Evolutionary conservation across 2,329 filamentous ascomycete species (phyloP).

Genomic region (Dothideomycetidae sp.): DNA sequence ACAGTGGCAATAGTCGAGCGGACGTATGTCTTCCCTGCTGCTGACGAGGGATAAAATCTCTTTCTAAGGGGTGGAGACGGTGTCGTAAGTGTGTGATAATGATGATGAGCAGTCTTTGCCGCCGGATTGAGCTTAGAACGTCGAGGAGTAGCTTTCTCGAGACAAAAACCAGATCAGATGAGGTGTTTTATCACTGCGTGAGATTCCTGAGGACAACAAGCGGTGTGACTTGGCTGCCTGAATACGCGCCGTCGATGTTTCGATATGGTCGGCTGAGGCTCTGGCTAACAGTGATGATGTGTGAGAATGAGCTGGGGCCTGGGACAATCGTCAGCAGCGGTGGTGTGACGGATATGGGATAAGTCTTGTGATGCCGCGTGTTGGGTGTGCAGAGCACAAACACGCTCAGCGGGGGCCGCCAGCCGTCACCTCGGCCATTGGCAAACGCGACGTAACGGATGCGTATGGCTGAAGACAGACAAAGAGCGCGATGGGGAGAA

Average conservation of each 20-base stretch:
- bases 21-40: not conserved
- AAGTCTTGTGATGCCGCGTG: no score
- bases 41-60: no score
- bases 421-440: not conserved
- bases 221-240: not conserved
- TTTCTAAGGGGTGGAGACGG: no score
- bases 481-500: not conserved
- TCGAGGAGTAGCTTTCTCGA: no score
- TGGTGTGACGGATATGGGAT: no score
- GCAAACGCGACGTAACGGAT: not conserved
- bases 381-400: not conserved
- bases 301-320: no score
- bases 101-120: no score
- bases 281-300: no score
- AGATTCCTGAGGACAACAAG: not conserved
- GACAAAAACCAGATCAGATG: not conserved
- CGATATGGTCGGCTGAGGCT: not conserved
- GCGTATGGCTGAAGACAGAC: not conserved
- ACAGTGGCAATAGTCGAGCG: not conserved
- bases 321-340: no score
- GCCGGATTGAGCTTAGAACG: no score
- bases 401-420: not conserved
- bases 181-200: not conserved
- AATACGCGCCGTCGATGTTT: conserved; percentile 2
- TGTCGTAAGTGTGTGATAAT: no score